Percentiles rank a stretch among this genome's conserved stretches.
Evolutionary conservation across 23 red algal species (phyloP).

Genomic region (Gracilaria caudata): DNA sequence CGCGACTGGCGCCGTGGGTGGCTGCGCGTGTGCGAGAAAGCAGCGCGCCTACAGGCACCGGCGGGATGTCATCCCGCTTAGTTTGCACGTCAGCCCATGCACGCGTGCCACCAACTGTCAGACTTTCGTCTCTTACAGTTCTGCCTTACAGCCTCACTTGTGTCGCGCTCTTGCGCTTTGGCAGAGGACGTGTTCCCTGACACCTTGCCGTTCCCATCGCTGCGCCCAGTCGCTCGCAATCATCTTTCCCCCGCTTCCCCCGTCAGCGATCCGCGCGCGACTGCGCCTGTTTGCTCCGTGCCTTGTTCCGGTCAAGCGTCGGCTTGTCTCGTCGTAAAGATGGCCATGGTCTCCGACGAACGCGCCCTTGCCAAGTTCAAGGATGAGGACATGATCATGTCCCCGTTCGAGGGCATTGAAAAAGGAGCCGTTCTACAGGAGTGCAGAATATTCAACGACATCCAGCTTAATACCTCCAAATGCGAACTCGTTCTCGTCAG

Average conservation of each 20-base stretch:
- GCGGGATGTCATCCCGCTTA: neutral
- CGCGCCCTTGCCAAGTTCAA: constrained; percentile 77
- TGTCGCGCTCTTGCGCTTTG: neutral
- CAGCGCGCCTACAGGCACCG: neutral
- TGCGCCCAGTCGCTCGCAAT: neutral
- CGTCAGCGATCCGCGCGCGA: neutral
- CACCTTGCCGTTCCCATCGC: neutral
- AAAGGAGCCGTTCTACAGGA: constrained; percentile 96
- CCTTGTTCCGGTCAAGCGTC: neutral
- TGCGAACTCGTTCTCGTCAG: constrained; percentile 94
- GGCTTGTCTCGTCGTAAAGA: neutral
- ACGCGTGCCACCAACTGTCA: constrained; percentile 5
- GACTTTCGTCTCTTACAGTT: neutral
- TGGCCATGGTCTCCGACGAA: constrained; percentile 81
- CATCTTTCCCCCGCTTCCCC: neutral
- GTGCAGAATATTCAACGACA: constrained; percentile 96
- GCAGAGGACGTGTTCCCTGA: constrained; percentile 43
- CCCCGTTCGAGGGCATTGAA: constrained; percentile 93
- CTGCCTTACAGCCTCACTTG: neutral
- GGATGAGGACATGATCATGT: constrained; percentile 87
- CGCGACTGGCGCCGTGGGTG: neutral
- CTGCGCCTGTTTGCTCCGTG: neutral
- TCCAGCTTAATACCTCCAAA: constrained; percentile 70
- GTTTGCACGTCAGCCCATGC: neutral
- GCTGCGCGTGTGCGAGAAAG: neutral